Evolutionary conservation across 345 rosid species (phyloP).

Genomic region (Brassica napus): Da-Ae NC_063440.1:23268501-23269000

Average conservation of each 20-base stretch:
- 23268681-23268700: background rate
- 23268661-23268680: background rate
- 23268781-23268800: too few relatives aligned
- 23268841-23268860: too few relatives aligned
- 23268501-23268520: background rate
- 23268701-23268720: background rate
- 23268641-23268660: background rate
- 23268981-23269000: background rate
- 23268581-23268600: conserved; percentile 4
- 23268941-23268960: too few relatives aligned
- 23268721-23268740: background rate
- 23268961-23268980: background rate
- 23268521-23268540: background rate
- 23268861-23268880: too few relatives aligned
- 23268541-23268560: background rate
- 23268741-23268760: background rate
- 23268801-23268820: too few relatives aligned
- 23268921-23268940: too few relatives aligned
- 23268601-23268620: background rate
- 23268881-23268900: too few relatives aligned
- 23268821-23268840: too few relatives aligned
- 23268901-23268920: too few relatives aligned
- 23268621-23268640: background rate
- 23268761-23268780: background rate
- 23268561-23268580: background rate